Evolutionary conservation across 2,329 filamentous ascomycete species (phyloP), one percentile per base, ranked within the genome.

Genomic region (Verticillium tricorpus): DNA sequence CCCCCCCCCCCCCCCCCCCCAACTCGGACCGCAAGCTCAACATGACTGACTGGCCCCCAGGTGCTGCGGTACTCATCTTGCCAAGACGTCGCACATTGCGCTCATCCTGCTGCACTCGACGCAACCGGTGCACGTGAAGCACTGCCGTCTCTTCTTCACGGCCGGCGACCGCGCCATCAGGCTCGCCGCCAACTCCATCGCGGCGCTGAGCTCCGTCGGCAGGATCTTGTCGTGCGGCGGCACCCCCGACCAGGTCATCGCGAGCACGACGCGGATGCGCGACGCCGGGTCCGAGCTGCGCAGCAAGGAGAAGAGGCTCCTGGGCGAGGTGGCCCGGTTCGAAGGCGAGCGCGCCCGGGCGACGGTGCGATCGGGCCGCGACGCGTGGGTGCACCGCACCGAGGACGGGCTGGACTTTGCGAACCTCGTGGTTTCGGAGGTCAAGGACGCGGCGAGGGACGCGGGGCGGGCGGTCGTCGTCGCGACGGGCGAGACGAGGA

Each of bases 61-160:
- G 11, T 73, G 71, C 56, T 73, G 71, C 3, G 71, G 71, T 3
- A 73, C 72, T 3, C 71, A 73, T 17, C 64, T 73, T 0, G 64
- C 67, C 0, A 70, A 72, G 50, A 73, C 72, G 2, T 73, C 72
- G 0, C 72, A 73, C 55, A 67, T 73, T 6, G 65, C 66, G 1
- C 70, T 73, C 14, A 66, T 73, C 15, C 61, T 73, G 0, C 61
- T 73, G 2, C 69, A 70, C 2, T 65, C 67, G 9, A 70, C 67
- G 1, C 70, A 73, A 12, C 65, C 69, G 0, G 69, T 73, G 0
- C 72, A 72, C 3, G 69, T 70, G 0, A 73, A 69, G n/a, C 72
- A 72, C 57, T 72, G 66, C 1, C 71, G 72, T 1, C 60, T 73
- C 1, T 72, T 67, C 4, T 73, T 73, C 55, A 69, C 70, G 0